A percentile compares a stretch with the other conserved stretches of the same genome.
Conservation (phyloP, 192 early-diverging fungal species). For the Podila epicladia region DNA sequence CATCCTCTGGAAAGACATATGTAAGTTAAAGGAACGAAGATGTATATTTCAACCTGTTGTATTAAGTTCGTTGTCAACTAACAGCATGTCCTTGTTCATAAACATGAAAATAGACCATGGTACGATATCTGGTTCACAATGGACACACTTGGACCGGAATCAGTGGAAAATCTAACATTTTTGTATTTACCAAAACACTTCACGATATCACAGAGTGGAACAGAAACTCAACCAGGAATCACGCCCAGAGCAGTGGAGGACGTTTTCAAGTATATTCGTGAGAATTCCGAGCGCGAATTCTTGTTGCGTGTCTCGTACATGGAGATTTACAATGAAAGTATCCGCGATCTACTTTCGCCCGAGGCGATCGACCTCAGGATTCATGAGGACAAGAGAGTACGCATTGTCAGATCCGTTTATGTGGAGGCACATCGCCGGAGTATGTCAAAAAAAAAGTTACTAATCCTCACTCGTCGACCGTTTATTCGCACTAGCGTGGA, state of each 20-base stretch:
- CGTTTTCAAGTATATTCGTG: conserved; percentile 78
- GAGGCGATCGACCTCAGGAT: conserved; percentile 87
- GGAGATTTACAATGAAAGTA: conserved; percentile 97
- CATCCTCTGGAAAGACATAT: conserved; percentile 94
- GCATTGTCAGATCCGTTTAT: background rate
- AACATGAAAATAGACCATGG: conserved; percentile 1
- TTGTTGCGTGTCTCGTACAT: conserved; percentile 95
- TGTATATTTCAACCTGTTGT: too few relatives aligned
- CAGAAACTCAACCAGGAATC: conserved; percentile 75
- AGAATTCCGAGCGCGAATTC: conserved; percentile 80
- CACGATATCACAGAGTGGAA: conserved; percentile 61
- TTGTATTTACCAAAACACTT: background rate
- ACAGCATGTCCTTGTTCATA: background rate
- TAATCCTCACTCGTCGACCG: background rate
- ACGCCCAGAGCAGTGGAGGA: conserved; percentile 82
- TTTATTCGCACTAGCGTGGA: conserved; percentile 58
- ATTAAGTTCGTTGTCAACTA: background rate
- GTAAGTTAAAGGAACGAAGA: conserved; percentile 40
- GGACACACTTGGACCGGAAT: too few relatives aligned
- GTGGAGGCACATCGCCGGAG: background rate
- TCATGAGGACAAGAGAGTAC: conserved; percentile 72
- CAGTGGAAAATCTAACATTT: background rate
- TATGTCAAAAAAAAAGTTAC: background rate
- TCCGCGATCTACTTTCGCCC: conserved; percentile 91
- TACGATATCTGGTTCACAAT: background rate